These are phyloP conservation scores for Populus hybrid DNA, from an alignment of 441 rosid species.

Conservation along the genomic window DNA sequence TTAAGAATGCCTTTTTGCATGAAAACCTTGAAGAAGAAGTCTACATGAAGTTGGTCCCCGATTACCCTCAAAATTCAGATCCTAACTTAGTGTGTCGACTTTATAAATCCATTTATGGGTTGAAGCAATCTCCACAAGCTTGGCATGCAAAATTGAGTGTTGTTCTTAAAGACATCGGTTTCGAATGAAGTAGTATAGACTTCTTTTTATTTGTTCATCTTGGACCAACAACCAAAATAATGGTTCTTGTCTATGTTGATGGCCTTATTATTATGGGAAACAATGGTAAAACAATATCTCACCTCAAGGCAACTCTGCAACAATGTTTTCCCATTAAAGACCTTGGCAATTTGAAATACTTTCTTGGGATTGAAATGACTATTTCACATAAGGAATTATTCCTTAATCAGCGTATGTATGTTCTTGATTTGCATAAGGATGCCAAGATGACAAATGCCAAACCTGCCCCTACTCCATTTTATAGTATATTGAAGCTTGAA, in stretches of 20 bases:
- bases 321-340: not conserved
- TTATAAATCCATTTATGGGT: not conserved
- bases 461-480: too few relatives aligned
- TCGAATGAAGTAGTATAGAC: not conserved
- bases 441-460: too few relatives aligned
- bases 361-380: not conserved
- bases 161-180: not conserved
- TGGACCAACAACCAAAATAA: not conserved
- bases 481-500: too few relatives aligned
- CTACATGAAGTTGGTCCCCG: too few relatives aligned
- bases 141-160: not conserved
- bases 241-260: not conserved
- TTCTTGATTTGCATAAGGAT: not conserved
- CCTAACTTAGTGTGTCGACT: not conserved
- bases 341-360: not conserved
- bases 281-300: not conserved
- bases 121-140: not conserved
- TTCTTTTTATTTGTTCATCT: not conserved
- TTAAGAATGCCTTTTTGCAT: too few relatives aligned
- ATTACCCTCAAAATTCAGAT: not conserved
- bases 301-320: not conserved
- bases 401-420: accelerated
- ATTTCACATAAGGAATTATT: accelerated
- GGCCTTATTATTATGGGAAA: not conserved
- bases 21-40: too few relatives aligned